A percentile compares a stretch with the other conserved stretches of the same genome.
Evolutionary conservation across 2,329 filamentous ascomycete genomes (phyloP).

Genomic region (Colletotrichum chrysophilum): DNA sequence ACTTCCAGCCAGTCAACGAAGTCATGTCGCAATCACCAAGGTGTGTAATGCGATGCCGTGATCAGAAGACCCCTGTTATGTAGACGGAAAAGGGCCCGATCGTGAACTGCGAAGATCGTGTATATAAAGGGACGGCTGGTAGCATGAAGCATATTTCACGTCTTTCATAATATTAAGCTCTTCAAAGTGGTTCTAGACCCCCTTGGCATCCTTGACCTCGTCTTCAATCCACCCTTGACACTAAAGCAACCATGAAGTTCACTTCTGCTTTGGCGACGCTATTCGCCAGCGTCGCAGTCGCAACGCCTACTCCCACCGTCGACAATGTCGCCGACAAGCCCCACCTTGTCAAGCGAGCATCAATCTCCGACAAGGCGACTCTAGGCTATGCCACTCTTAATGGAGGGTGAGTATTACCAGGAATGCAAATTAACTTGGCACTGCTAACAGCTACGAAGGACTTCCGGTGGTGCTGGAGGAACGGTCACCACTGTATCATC

Average conservation of each 20-base stretch:
- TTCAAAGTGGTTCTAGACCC: background rate
- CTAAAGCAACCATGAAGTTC: constrained; percentile 11
- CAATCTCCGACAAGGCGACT: constrained; percentile 26
- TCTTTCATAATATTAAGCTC: background rate
- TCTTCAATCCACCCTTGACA: background rate
- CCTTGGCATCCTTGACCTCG: background rate
- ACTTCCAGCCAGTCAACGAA: background rate
- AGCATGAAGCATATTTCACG: background rate
- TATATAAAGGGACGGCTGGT: background rate
- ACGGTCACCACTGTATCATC: constrained; percentile 52
- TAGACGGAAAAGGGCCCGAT: background rate
- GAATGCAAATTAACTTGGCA: fast-evolving
- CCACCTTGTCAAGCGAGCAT: constrained; percentile 23
- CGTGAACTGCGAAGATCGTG: background rate
- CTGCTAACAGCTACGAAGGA: constrained; percentile 32
- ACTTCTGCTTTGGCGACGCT: constrained; percentile 4
- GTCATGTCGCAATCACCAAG: background rate
- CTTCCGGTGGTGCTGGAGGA: constrained; percentile 52
- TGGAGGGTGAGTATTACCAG: constrained; percentile 27
- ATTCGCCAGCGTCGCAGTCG: constrained; percentile 10
- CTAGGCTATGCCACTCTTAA: constrained; percentile 52
- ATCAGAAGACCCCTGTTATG: background rate
- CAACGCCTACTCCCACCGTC: constrained; percentile 22
- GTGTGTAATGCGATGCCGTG: background rate
- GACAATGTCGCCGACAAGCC: background rate